Percentiles rank a stretch among this genome's conserved stretches.
Evolutionary conservation across 2,329 filamentous ascomycete species (phyloP).

Genomic region (Aspergillus chevalieri): DNA sequence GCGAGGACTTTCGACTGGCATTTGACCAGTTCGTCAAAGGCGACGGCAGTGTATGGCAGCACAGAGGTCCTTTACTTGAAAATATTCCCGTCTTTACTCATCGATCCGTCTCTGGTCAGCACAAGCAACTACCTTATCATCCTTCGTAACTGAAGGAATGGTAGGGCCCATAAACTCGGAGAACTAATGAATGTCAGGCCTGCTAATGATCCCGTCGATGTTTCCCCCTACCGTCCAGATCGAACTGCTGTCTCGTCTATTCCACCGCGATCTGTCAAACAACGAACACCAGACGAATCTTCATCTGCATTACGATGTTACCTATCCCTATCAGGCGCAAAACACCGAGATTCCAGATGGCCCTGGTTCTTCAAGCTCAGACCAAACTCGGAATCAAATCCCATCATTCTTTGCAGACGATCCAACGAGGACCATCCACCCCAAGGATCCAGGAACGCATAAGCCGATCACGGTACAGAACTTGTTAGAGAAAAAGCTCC

Average conservation of each 20-base stretch:
- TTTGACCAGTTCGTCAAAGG: constrained; percentile 27
- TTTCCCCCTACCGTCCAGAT: constrained; percentile 65
- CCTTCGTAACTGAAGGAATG: constrained; percentile 5
- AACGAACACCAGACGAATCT: constrained; percentile 78
- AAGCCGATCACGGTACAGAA: constrained; percentile 63
- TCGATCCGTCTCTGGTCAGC: constrained; percentile 32
- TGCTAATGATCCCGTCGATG: constrained; percentile 70
- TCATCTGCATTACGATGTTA: constrained; percentile 71
- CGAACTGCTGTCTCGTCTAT: constrained; percentile 62
- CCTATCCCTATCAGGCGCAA: constrained; percentile 46
- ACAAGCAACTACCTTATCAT: constrained; percentile 4
- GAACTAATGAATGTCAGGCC: constrained; percentile 51
- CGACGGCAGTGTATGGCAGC: constrained; percentile 4
- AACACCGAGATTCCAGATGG: neutral
- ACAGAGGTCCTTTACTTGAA: constrained; percentile 13
- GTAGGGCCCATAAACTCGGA: constrained; percentile 3
- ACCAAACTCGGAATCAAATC: neutral
- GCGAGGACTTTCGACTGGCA: constrained; percentile 21
- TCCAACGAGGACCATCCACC: constrained; percentile 33
- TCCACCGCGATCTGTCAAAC: constrained; percentile 71
- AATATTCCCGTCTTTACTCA: constrained; percentile 33
- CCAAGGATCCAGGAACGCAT: constrained; percentile 69
- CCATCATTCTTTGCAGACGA: constrained; percentile 52
- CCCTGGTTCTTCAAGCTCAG: constrained; percentile 38
- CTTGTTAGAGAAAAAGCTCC: constrained; percentile 71